phyloP scores from a whole-genome alignment of 768 basidiomycete species.

The Collybiopsis confluens region DNA sequence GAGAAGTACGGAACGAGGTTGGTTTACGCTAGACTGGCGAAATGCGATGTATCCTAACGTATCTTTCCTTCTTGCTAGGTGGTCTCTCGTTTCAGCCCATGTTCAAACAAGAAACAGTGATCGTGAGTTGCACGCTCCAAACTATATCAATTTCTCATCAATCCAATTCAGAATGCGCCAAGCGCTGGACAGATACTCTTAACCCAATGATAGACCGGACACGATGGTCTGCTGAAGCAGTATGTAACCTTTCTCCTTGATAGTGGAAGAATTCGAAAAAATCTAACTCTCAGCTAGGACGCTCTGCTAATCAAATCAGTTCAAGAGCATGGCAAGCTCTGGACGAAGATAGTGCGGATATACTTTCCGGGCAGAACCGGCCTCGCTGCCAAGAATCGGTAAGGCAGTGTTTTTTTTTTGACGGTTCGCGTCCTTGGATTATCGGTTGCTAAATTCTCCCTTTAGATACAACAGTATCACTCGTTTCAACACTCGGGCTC shows the following conservation, averaged over 20 bases:
- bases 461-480: slow-evolving; percentile 8
- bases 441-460: not conserved
- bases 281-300: slow-evolving; percentile 32
- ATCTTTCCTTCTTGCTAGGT: slow-evolving; percentile 30
- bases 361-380: slow-evolving; percentile 59
- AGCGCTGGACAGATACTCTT: slow-evolving; percentile 58
- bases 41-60: not conserved
- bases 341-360: slow-evolving; percentile 59
- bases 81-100: slow-evolving; percentile 54
- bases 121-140: slow-evolving; percentile 36
- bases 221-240: slow-evolving; percentile 51
- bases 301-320: slow-evolving; percentile 49
- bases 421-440: too few relatives aligned
- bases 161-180: slow-evolving; percentile 45
- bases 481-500: slow-evolving; percentile 1
- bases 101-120: slow-evolving; percentile 56
- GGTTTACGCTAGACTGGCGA: slow-evolving; percentile 4
- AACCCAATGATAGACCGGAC: slow-evolving; percentile 58
- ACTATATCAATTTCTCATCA: slow-evolving; percentile 11
- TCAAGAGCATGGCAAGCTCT: slow-evolving; percentile 50
- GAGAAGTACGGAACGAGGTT: slow-evolving; percentile 52
- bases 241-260: slow-evolving; percentile 19
- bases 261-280: not conserved
- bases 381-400: slow-evolving; percentile 57
- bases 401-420: slow-evolving; percentile 14